These are phyloP conservation scores for Dioscorea cayenensis DNA, from an alignment of 116 monocot species.

Conservation along the genomic window DNA sequence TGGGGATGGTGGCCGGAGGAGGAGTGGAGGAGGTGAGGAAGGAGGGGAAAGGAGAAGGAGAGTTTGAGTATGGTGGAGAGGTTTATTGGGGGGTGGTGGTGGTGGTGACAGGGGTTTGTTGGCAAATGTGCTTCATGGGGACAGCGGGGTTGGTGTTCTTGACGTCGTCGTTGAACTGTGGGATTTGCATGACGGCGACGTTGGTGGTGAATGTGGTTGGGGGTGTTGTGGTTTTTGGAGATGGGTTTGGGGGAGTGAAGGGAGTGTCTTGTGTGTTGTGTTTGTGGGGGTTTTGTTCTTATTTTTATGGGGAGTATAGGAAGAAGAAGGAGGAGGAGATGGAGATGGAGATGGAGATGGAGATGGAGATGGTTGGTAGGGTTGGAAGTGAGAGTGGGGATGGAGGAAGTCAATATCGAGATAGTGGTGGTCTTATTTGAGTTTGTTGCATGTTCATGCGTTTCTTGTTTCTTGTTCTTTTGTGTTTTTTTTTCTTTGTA, in stretches of 20 bases:
- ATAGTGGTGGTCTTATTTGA: no score
- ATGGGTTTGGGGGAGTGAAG: conserved; percentile 46
- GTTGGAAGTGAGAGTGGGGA: neutral
- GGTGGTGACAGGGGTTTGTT: conserved; percentile 23
- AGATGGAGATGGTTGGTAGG: neutral
- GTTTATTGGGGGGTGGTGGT: conserved; percentile 34
- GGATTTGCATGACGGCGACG: conserved; percentile 64
- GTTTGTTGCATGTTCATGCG: no score
- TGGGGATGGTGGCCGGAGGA: conserved; percentile 23
- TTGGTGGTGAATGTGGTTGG: conserved; percentile 46
- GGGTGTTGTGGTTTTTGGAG: conserved; percentile 48
- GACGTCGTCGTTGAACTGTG: conserved; percentile 63
- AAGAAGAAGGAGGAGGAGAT: conserved; percentile 5
- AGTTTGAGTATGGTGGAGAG: conserved; percentile 33
- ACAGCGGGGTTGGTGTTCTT: conserved; percentile 67
- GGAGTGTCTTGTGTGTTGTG: conserved; percentile 43
- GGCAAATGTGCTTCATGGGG: conserved; percentile 75
- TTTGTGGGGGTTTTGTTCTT: conserved; percentile 57
- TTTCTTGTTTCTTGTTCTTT: no score
- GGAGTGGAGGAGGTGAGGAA: conserved; percentile 17
- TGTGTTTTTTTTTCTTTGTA: no score
- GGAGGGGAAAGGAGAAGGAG: conserved; percentile 8
- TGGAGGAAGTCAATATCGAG: neutral
- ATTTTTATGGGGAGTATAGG: conserved; percentile 50
- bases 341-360: neutral